Evolutionary conservation across 2,329 filamentous ascomycete genomes (phyloP), one percentile per base, ranked within the genome.

Genomic region (Fusarium sarcochroum): DNA sequence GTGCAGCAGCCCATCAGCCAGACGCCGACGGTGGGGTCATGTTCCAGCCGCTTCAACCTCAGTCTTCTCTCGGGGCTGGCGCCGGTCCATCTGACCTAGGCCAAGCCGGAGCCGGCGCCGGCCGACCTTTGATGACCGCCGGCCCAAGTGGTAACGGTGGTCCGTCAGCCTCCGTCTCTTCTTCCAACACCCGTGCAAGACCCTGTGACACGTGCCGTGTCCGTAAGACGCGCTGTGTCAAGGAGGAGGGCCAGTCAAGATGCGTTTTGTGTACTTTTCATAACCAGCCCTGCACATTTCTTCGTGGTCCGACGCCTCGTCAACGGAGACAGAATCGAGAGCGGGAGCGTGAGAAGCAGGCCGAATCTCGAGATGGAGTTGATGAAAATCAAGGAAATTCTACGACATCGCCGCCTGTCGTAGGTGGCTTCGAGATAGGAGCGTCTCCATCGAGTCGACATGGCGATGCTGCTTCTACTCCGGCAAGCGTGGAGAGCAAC

Each of bases 191-290:
- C 18, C 73, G 73, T 37, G 56, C 73, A 13, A 82, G 86, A 9
- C 86, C 86, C n/a, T 88, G 86, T 77, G 89, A 91, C 80, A 88
- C 87, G 55, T 91, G 89, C 76, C 84, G 89, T 62, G 83, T 87
- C 73, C 85, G 89, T 68, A 91, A 91, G 80, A 87, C 85, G 68
- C 86, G 88, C 71, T 91, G 89, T 75, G 89, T 90, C 48, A 85
- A 89, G 71, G 85, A 89, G 74, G 86, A 89, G 52, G 85, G 83
- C 57, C 84, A 84, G 69, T 81, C 83, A 42, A 83, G 86, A 68
- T 91, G 89, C 75, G 87, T 90, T 48, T 80, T 90, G 60, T 91
- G 89, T 77, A 85, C 86, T 65, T 90, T 90, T 76, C 88, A 91
- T 78, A 87, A 87, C 75, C 87, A 90, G 73, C 86, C 88, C 66